Evolutionary conservation across 106 monocot species (phyloP), one percentile per base, ranked within the genome.

Genomic region (Platanthera zijinensis): DNA sequence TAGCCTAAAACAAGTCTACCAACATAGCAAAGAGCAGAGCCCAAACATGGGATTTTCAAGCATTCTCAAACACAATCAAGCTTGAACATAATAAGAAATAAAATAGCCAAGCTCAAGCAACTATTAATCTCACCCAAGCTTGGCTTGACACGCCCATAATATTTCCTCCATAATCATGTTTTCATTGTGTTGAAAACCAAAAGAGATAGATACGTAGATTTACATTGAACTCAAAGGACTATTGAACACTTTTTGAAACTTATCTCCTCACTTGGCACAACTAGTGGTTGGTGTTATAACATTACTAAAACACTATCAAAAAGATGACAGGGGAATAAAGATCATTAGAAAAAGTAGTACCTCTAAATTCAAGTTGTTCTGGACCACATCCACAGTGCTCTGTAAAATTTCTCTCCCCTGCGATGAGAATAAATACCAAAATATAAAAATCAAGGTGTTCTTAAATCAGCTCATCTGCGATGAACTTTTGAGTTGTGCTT

Each of bases 321-420:
- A 46, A 70, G 69, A 19, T 73, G 51, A 2, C 7, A 50, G 51
- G 8, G 10, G 73, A 12, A 51, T 17, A 11, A 75, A 67, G 13
- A 7, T 75, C 6, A 49, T 66, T 48, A 46, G 14, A 25, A 48
- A 48, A 52, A 80, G 11, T 63, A 54, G 17, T 78, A 96, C 97
- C 97, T 97, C 97, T 74, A 97, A 85, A 59, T 94, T 94, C 57
- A 97, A 77, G 78, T 87, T 84, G 78, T 97, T 91, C 79, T 94
- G 97, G 82, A 97, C 97, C 25, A 97, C 82, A 82, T 97, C 87
- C 70, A 97, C 97, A 63, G 97, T 97, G 79, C 91, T 97, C 76
- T 97, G 97, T 78, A 97, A 78, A 52, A 97, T 97, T 77, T 89
- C 93, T 72, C 97, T 89, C 72, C 97, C 97, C 97, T 97, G 80